Percentiles rank a stretch among this genome's conserved stretches.
phyloP scores from a whole-genome alignment of 1,139 yeast genomes.

The Sugiyamaella sp. region DNA sequence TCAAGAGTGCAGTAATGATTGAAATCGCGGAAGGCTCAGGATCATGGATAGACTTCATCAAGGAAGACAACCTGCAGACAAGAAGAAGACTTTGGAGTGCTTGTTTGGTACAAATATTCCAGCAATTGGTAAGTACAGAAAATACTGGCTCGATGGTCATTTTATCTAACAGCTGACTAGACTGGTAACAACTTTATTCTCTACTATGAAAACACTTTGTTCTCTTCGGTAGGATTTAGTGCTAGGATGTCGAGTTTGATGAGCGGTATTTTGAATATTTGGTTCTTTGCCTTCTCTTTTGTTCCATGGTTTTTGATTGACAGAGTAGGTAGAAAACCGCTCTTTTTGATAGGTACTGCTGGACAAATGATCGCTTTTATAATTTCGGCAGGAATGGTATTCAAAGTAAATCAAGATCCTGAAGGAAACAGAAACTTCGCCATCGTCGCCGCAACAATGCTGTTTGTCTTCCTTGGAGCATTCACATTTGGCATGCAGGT shows the following conservation, averaged over 20 bases:
- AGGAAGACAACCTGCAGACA: conserved; percentile 23
- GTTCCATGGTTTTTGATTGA: conserved; percentile 51
- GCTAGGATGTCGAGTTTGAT: conserved; percentile 56
- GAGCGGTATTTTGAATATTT: conserved; percentile 59
- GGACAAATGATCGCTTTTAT: conserved; percentile 42
- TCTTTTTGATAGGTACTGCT: conserved; percentile 48
- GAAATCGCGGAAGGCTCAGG: conserved; percentile 25
- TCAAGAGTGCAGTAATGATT: conserved; percentile 21
- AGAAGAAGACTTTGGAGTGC: conserved; percentile 25
- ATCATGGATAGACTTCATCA: conserved; percentile 25
- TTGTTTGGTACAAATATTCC: conserved; percentile 28
- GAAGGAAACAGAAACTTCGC: conserved; percentile 9
- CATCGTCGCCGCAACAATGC: conserved; percentile 25
- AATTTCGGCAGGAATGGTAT: conserved; percentile 25
- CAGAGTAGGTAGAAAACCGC: conserved; percentile 53
- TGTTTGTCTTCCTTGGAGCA: conserved; percentile 32
- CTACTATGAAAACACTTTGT: conserved; percentile 46
- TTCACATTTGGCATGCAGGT: conserved; percentile 35
- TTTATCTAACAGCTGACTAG: conserved; percentile 3
- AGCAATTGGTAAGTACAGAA: conserved; percentile 47
- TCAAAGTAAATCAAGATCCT: conserved; percentile 20
- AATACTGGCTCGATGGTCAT: background rate
- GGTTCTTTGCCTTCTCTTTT: conserved; percentile 33
- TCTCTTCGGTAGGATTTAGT: conserved; percentile 51
- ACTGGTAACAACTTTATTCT: conserved; percentile 70